Evolutionary conservation across 208 protist species (phyloP).

Genomic region (Leishmania major): DNA sequence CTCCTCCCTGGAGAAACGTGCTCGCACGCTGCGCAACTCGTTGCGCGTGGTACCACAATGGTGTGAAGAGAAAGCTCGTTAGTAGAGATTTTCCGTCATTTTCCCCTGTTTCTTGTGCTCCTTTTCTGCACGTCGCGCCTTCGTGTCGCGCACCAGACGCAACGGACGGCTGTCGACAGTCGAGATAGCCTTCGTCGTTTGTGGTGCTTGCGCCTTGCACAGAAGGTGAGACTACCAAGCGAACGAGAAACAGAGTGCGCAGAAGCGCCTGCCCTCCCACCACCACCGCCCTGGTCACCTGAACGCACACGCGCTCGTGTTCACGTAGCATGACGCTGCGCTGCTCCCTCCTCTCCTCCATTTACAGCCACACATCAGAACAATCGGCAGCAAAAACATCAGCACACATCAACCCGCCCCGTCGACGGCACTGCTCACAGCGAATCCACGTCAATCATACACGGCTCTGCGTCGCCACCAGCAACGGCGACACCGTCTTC

Average conservation of each 20-base stretch:
- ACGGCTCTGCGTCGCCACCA: neutral
- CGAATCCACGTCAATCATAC: slow-evolving; percentile 6
- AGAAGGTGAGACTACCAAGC: neutral
- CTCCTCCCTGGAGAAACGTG: neutral
- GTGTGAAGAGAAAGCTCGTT: neutral
- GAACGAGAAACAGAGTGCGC: neutral
- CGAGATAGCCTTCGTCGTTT: neutral
- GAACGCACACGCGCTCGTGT: neutral
- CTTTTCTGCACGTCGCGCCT: neutral
- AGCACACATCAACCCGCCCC: neutral
- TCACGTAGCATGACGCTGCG: neutral
- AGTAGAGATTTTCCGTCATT: no score
- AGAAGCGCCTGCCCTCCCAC: neutral
- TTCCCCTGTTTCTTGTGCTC: neutral
- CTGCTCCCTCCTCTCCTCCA: neutral
- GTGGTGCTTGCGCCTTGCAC: neutral
- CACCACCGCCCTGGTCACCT: neutral
- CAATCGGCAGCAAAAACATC: neutral
- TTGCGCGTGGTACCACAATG: neutral
- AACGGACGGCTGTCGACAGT: neutral
- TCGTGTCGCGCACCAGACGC: neutral
- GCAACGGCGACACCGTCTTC: neutral
- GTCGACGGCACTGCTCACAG: neutral
- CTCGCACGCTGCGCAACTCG: neutral
- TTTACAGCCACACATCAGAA: neutral